These are phyloP conservation scores for Gossypium laxum DNA, from an alignment of 441 rosid species.

Conservation along the genomic window DNA sequence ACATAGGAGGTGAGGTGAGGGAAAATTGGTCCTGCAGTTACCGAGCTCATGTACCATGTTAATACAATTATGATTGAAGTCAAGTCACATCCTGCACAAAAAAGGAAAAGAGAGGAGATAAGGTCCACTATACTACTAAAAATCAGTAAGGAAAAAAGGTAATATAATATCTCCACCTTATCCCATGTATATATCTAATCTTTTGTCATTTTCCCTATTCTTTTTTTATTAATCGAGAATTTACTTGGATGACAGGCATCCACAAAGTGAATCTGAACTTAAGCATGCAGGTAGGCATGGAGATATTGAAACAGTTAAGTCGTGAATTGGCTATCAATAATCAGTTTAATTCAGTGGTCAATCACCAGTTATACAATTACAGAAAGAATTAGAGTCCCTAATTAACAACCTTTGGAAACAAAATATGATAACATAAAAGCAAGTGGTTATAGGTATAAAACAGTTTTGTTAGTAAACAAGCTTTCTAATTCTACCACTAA, in stretches of 20 bases:
- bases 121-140: slow-evolving; percentile 24
- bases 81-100: slow-evolving; percentile 39
- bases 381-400: not conserved
- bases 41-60: slow-evolving; percentile 20
- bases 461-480: too few species aligned
- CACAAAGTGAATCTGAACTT: not conserved
- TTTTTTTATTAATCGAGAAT: not conserved
- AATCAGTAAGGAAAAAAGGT: not conserved
- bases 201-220: not conserved
- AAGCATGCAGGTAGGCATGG: not conserved
- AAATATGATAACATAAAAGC: too few species aligned
- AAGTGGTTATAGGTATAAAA: too few species aligned
- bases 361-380: not conserved
- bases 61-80: slow-evolving; percentile 23
- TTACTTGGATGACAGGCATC: not conserved
- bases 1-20: not conserved
- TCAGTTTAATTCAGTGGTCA: not conserved
- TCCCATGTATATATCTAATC: not conserved
- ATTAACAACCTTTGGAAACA: not conserved
- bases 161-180: not conserved
- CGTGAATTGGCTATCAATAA: too few species aligned
- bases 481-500: too few species aligned
- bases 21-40: slow-evolving; percentile 25
- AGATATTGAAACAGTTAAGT: too few species aligned
- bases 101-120: slow-evolving; percentile 20